Evolutionary conservation across 2,329 filamentous ascomycete species (phyloP).

Genomic region (Clonostachys rhizophaga): DNA sequence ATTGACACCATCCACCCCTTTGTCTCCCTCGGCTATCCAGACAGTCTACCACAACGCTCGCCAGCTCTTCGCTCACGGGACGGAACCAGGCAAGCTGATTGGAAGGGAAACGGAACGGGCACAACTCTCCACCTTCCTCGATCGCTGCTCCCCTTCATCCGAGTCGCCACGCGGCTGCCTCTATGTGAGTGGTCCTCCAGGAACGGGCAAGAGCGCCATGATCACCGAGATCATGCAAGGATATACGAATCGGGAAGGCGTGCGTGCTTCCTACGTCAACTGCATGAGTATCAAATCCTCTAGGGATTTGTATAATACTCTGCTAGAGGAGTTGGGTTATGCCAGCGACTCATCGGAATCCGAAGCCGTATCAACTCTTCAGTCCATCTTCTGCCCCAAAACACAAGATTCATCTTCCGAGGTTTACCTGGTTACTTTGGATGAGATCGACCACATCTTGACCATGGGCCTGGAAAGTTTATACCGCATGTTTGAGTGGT

Average conservation of each 20-base stretch:
- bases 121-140: conserved; percentile 66
- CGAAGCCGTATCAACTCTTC: conserved; percentile 63
- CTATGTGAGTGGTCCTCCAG: conserved; percentile 92
- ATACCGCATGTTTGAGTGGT: conserved; percentile 96
- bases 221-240: conserved; percentile 72
- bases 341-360: conserved; percentile 52
- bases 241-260: conserved; percentile 40
- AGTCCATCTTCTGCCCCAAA: conserved; percentile 65
- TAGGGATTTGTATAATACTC: conserved; percentile 75
- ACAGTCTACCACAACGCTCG: conserved; percentile 85
- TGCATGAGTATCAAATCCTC: conserved; percentile 95
- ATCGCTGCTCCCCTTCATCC: conserved; percentile 47
- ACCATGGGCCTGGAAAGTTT: conserved; percentile 84
- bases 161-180: conserved; percentile 66
- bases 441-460: conserved; percentile 93
- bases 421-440: conserved; percentile 79
- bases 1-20: conserved; percentile 70
- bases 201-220: conserved; percentile 95
- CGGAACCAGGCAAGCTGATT: conserved; percentile 68
- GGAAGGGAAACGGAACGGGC: conserved; percentile 67
- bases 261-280: conserved; percentile 80
- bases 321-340: conserved; percentile 66
- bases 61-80: conserved; percentile 79
- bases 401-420: conserved; percentile 45
- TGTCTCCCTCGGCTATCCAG: conserved; percentile 61